These are phyloP conservation scores for Russula vinacea DNA, from an alignment of 768 basidiomycete genomes.

Conservation along the genomic window DNA sequence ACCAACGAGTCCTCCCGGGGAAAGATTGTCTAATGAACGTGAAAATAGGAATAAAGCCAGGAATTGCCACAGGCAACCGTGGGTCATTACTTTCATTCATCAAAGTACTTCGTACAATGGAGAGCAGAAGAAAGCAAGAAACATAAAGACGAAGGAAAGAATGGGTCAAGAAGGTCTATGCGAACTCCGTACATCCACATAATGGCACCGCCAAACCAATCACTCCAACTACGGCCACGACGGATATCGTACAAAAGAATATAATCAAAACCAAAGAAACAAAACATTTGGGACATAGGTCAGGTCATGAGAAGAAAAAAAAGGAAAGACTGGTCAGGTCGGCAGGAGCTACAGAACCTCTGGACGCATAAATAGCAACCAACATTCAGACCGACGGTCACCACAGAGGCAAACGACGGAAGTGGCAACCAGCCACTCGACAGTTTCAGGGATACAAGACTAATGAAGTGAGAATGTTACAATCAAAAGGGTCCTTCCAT, in stretches of 20 bases:
- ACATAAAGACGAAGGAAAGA: background rate
- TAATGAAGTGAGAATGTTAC: slow-evolving; percentile 22
- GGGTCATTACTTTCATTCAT: slow-evolving; percentile 17
- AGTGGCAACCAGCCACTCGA: slow-evolving; percentile 18
- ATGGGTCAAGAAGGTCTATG: slow-evolving; percentile 16
- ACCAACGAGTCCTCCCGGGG: background rate
- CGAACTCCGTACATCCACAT: slow-evolving; percentile 11
- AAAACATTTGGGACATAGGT: slow-evolving; percentile 10
- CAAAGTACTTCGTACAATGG: slow-evolving; percentile 23
- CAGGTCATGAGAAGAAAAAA: slow-evolving; percentile 16
- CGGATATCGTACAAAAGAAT: slow-evolving; percentile 22
- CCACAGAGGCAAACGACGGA: slow-evolving; percentile 4
- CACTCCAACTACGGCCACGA: slow-evolving; percentile 3
- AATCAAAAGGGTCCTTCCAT: slow-evolving; percentile 29
- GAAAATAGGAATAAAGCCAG: background rate
- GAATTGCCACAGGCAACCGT: slow-evolving; percentile 9
- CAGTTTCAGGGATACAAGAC: slow-evolving; percentile 25
- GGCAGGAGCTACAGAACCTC: slow-evolving; percentile 26
- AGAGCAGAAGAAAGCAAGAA: slow-evolving; percentile 11
- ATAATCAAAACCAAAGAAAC: slow-evolving; percentile 12
- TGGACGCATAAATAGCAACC: slow-evolving; percentile 22
- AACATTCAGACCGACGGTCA: slow-evolving; percentile 16
- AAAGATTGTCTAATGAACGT: background rate
- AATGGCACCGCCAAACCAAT: slow-evolving; percentile 11
- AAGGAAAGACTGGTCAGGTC: slow-evolving; percentile 5